These are phyloP conservation scores for Boletus subparvulus DNA, from an alignment of 768 basidiomycete species.

Conservation along the genomic window DNA sequence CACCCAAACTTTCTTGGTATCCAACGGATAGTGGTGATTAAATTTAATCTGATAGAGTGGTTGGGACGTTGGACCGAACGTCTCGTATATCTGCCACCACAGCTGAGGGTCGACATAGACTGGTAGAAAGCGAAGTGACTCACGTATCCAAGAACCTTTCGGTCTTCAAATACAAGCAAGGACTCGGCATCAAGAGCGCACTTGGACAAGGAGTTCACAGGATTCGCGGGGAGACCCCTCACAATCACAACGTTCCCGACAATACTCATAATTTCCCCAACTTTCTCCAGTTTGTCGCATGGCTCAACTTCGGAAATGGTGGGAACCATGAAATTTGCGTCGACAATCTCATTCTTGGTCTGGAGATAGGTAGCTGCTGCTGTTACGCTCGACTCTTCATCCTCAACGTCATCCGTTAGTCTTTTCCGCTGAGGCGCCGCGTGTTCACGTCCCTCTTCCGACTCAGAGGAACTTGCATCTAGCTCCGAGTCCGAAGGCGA, in stretches of 20 bases:
- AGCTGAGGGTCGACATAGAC: conserved; percentile 15
- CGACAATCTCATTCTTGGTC: conserved; percentile 70
- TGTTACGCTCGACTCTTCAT: conserved; percentile 48
- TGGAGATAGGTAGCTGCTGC: conserved; percentile 47
- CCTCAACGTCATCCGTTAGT: conserved; percentile 40
- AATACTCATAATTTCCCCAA: conserved; percentile 77
- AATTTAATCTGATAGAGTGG: conserved; percentile 91
- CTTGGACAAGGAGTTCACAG: conserved; percentile 48
- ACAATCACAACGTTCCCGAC: conserved; percentile 74
- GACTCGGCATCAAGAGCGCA: conserved; percentile 85
- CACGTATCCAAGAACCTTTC: conserved; percentile 89
- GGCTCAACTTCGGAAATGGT: conserved; percentile 59
- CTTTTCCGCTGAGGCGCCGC: conserved; percentile 5
- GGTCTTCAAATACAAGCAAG: conserved; percentile 85
- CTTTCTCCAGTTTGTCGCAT: conserved; percentile 67
- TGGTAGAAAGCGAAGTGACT: conserved; percentile 31
- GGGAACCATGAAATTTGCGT: conserved; percentile 60
- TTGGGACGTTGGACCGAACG: conserved; percentile 89
- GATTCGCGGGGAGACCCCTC: conserved; percentile 52
- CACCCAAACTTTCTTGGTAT: conserved; percentile 51
- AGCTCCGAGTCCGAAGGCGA: conserved; percentile 38
- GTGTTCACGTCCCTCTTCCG: conserved; percentile 17
- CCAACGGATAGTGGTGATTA: conserved; percentile 60
- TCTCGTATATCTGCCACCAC: conserved; percentile 75
- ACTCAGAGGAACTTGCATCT: conserved; percentile 21